phyloP scores from a whole-genome alignment of 352 stramenopile species.

The Phytophthora crassamura region DNA sequence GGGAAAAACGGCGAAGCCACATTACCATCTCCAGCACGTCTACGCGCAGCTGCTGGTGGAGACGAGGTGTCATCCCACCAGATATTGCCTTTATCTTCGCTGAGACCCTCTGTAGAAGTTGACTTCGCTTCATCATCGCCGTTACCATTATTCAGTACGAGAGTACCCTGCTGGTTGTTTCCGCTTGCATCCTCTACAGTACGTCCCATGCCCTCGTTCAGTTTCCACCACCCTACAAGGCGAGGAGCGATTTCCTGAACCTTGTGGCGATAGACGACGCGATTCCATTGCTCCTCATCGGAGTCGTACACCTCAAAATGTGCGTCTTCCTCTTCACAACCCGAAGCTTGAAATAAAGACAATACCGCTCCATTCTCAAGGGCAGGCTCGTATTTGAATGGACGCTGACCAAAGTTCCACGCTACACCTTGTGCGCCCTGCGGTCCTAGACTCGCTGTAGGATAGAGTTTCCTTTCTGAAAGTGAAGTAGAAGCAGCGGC shows the following conservation, averaged over 20 bases:
- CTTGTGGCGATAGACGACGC: constrained; percentile 65
- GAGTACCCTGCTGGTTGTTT: constrained; percentile 29
- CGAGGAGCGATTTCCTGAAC: constrained; percentile 61
- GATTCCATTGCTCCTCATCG: constrained; percentile 55
- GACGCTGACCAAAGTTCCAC: constrained; percentile 76
- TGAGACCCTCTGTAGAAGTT: constrained; percentile 1
- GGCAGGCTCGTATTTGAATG: constrained; percentile 57
- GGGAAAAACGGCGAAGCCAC: constrained; percentile 27
- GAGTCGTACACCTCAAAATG: constrained; percentile 74
- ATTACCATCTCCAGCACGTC: constrained; percentile 34
- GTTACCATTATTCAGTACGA: constrained; percentile 2
- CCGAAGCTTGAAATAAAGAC: constrained; percentile 44
- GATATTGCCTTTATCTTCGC: constrained; percentile 4
- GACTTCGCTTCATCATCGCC: constrained; percentile 3
- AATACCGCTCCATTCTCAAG: constrained; percentile 26
- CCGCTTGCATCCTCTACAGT: constrained; percentile 52
- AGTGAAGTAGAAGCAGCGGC: background rate
- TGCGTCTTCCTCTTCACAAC: constrained; percentile 32
- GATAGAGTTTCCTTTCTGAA: constrained; percentile 24
- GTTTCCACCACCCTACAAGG: constrained; percentile 65
- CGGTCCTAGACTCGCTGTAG: constrained; percentile 51
- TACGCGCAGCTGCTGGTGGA: constrained; percentile 35
- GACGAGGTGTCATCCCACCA: constrained; percentile 36
- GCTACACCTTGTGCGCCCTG: constrained; percentile 67
- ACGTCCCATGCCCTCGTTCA: constrained; percentile 56